Evolutionary conservation across 345 rosid species (phyloP), one percentile per base, ranked within the genome.

Genomic region (Rhodamnia rubescens): DNA sequence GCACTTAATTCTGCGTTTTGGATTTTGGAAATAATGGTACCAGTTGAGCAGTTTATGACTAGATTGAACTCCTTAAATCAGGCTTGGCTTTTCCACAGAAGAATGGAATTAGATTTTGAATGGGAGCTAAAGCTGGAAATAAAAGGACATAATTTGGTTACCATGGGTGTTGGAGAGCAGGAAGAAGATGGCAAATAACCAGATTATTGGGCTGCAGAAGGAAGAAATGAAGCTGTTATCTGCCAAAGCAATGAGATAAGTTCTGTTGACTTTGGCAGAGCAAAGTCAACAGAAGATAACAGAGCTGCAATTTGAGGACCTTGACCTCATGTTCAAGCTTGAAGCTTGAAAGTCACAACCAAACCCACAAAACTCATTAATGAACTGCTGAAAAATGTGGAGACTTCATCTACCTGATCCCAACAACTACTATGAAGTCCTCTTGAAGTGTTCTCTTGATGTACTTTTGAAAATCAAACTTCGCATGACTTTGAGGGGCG

Each of bases 391-490:
- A 32, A 85, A 57, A 81, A 78, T 18, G 29, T 14, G 40, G 55
- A 26, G 53, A 69, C 54, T 51, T 44, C 84, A 86, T 90, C 89
- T 85, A 88, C 92, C 90, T 87, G 82, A 89, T 87, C 81, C 92
- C 88, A 42, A 87, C 88, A 21, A 88, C 90, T 11, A 56, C 88
- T 86, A 88, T 86, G 84, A 88, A 89, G 85, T 92, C 93, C 84
- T 92, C 89, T 54, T 92, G 89, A 57, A 92, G 64, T 49, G 92
- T 88, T 90, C 92, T 54, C 8, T 90, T 83, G 18, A 90, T 89
- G 89, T 88, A 89, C 24, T 88, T 86, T 53, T 92, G 92, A 84
- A 90, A 92, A 78, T 92, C 58, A 86, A 90, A 92, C 53, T 85
- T 53, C 15, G 69, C 29, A 29, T 89, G 88, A 78, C 89, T 87